Conservation (phyloP, 306 rosid genomes). For the Vachellia collinsii region DNA sequence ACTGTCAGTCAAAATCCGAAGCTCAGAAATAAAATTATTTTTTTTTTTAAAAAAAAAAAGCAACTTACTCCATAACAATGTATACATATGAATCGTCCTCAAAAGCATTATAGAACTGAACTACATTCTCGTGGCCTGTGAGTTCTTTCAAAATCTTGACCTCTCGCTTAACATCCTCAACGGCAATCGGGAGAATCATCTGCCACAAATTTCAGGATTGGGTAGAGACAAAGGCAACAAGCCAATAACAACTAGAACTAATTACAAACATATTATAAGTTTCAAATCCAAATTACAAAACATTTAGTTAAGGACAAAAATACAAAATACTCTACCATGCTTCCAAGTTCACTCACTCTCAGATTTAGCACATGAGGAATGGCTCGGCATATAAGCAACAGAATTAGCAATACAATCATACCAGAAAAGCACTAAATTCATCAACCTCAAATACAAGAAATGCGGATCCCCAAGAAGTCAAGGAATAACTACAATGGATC, state of each 20-base stretch:
- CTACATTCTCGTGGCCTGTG: conserved; percentile 97
- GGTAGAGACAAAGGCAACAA: conserved; percentile 1
- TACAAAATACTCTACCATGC: neutral
- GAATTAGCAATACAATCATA: conserved; percentile 1
- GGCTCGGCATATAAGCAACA: conserved; percentile 31
- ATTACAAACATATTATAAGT: conserved; percentile 14
- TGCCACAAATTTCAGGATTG: conserved; percentile 49
- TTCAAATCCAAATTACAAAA: conserved; percentile 25
- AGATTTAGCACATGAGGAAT: neutral
- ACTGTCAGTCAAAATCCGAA: conserved; percentile 33
- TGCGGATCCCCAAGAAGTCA: conserved; percentile 9
- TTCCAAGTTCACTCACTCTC: conserved; percentile 24
- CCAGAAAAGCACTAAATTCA: conserved; percentile 16
- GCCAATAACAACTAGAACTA: neutral
- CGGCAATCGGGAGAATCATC: conserved; percentile 98
- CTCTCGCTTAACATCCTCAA: conserved; percentile 98
- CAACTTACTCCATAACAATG: conserved; percentile 98
- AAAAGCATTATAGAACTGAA: conserved; percentile 78
- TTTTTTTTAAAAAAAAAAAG: neutral
- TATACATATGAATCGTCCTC: conserved; percentile 93
- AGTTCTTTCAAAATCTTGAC: conserved; percentile 88
- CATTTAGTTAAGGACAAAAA: conserved; percentile 20
- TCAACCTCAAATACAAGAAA: neutral
- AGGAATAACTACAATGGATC: neutral
- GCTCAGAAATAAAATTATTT: neutral